Evolutionary conservation across 495 filamentous ascomycete species (phyloP), one percentile per base, ranked within the genome.

Genomic region (Aspergillus sclerotioniger): DNA sequence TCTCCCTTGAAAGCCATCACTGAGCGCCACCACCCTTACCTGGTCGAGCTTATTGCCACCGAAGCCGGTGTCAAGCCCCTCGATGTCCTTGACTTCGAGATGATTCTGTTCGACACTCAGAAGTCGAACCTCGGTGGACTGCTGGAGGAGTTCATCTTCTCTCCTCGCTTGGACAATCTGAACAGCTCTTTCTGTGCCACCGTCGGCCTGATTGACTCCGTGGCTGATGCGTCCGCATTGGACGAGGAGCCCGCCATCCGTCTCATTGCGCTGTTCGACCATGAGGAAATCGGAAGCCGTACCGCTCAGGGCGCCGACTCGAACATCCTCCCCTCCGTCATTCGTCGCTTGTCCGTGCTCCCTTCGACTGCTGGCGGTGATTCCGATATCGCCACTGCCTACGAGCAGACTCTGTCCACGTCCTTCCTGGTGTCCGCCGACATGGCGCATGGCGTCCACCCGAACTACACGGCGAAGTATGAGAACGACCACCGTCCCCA

Each of bases 361-460:
- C 85, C 89, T 0, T 77, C 81, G 17, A 65, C 66, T 6, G 60
- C 70, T 12, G 70, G 86, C 17, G 70, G 71, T 12, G 73, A 79
- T 7, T 61, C 73, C 12, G 84, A 88, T 55, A 69, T 79, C 13
- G 67, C 83, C 8, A 96, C 92, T 10, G 91, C 92, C 32, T 96
- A 93, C 66, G 94, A 98, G 73, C 91, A 98, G 76, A 93, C 90
- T 13, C 83, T 96, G 47, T 81, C 90, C 21, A 89, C 87, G n/a
- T 96, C 90, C 2, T 96, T 99, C 79, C 83, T 99, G 41, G 80
- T 98, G 60, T 96, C 92, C 8, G 95, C 95, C 39, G 94, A 99
- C 70, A 97, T 98, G 92, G 92, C 95, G 3, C 94, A 99, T 74
- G 85, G 85, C 2, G 86, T 98, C 15, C 88, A 99, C 71, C 94